Evolutionary conservation across 257 asterid genomes (phyloP).

Genomic region (Schizonepeta tenuifolia): DNA sequence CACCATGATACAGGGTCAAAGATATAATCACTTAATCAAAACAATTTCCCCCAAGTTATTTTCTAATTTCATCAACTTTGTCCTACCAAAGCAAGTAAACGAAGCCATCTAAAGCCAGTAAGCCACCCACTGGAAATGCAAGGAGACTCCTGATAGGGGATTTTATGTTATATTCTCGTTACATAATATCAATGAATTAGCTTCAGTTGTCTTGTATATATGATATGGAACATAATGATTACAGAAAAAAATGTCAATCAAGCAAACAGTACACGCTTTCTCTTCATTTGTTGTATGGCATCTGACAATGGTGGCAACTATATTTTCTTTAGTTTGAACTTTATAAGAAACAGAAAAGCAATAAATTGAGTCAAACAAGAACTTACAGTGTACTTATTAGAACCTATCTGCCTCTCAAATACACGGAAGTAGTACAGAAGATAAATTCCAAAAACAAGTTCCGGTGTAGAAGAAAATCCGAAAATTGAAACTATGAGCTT

Average conservation of each 20-base stretch:
- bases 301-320: not conserved
- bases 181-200: not conserved
- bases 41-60: not conserved
- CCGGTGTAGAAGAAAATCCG: constrained; percentile 95
- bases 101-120: constrained; percentile 11
- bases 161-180: not conserved
- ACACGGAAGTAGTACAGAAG: constrained; percentile 96
- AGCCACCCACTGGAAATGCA: constrained; percentile 1
- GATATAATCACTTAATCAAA: not conserved
- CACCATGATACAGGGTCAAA: not conserved
- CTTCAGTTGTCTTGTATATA: constrained; percentile 5
- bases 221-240: not conserved
- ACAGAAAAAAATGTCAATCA: not conserved
- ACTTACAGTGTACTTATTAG: constrained; percentile 93
- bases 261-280: constrained; percentile 9
- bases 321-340: too few species aligned
- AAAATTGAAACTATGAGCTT: constrained; percentile 86
- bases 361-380: constrained; percentile 29
- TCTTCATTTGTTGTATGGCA: constrained; percentile 5
- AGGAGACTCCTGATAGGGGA: constrained; percentile 8
- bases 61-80: constrained; percentile 18
- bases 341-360: constrained; percentile 26
- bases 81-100: constrained; percentile 13
- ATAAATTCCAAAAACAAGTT: constrained; percentile 85
- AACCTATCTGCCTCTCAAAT: constrained; percentile 98